Conservation (phyloP, 2,329 filamentous ascomycete genomes). For the Chaetomium globosum region DNA sequence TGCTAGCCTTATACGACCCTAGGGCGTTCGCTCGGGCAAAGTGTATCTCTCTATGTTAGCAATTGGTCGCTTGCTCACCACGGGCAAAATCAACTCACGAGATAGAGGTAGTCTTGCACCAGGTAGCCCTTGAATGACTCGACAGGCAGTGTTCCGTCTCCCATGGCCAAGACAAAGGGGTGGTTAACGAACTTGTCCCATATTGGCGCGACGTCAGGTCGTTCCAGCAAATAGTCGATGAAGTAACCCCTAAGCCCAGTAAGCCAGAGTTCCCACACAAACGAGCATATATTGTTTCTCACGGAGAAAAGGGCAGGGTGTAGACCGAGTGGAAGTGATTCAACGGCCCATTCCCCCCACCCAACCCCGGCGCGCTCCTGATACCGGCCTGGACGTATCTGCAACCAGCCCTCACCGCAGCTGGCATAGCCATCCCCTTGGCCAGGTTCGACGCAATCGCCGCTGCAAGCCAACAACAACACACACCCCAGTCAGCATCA, state of each 20-base stretch:
- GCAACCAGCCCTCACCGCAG: conserved; percentile 68
- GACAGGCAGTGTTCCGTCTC: conserved; percentile 71
- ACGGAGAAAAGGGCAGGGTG: conserved; percentile 68
- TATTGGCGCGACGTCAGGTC: conserved; percentile 69
- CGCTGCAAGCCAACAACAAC: conserved; percentile 47
- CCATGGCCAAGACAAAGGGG: conserved; percentile 77
- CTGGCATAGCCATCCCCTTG: conserved; percentile 57
- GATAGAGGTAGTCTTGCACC: conserved; percentile 87
- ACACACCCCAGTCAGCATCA: neutral
- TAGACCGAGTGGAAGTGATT: conserved; percentile 78
- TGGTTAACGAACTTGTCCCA: conserved; percentile 82
- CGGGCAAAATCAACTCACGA: conserved; percentile 54
- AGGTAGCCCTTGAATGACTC: conserved; percentile 86
- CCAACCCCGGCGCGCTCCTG: conserved; percentile 62
- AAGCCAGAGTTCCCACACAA: neutral
- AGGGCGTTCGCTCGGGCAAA: conserved; percentile 86
- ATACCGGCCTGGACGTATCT: conserved; percentile 74
- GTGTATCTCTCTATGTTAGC: conserved; percentile 61
- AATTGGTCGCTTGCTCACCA: neutral
- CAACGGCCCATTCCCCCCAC: conserved; percentile 70
- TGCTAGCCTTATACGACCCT: conserved; percentile 80
- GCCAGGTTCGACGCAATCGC: conserved; percentile 76
- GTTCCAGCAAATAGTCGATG: conserved; percentile 76
- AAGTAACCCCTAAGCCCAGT: conserved; percentile 65
- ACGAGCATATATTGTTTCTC: conserved; percentile 35